These are phyloP conservation scores for Solanum tacnaense DNA, from an alignment of 257 asterid species.

Conservation along the genomic window DNA sequence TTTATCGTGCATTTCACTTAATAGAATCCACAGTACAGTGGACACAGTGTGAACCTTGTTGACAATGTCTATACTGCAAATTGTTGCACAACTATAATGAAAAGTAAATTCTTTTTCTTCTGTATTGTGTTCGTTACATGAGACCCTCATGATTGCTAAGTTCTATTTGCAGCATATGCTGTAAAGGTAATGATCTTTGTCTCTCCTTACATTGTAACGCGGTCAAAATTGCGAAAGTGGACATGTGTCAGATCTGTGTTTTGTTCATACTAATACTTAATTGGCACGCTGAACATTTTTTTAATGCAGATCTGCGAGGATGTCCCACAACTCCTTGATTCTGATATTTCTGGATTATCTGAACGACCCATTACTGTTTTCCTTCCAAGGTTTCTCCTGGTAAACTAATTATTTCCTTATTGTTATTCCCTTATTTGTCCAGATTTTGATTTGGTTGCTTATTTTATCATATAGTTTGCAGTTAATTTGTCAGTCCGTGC, in stretches of 20 bases:
- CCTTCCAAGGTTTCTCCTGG: conserved; percentile 87
- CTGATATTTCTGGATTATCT: conserved; percentile 70
- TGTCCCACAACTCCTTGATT: conserved; percentile 73
- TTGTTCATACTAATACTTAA: not conserved
- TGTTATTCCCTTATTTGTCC: not conserved
- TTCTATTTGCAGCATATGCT: not conserved
- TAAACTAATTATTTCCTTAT: conserved; percentile 6
- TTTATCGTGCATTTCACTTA: not conserved
- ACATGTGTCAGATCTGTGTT: not conserved
- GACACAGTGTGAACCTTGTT: not conserved
- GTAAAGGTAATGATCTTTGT: not conserved
- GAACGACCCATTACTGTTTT: conserved; percentile 81
- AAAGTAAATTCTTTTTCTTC: not conserved
- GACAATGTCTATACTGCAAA: not conserved
- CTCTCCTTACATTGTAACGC: not conserved
- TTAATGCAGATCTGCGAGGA: conserved; percentile 67
- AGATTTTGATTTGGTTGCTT: not conserved
- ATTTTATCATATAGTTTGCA: not conserved
- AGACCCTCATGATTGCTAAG: not conserved
- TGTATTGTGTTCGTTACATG: not conserved
- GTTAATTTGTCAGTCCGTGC: not conserved
- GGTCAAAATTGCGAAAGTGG: not conserved
- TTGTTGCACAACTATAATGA: not conserved
- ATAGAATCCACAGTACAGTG: not conserved
- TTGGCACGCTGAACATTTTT: not conserved